Evolutionary conservation across 139 green algal genomes (phyloP), one percentile per base, ranked within the genome.

Genomic region (Tetradesmus lagerheimii): DNA sequence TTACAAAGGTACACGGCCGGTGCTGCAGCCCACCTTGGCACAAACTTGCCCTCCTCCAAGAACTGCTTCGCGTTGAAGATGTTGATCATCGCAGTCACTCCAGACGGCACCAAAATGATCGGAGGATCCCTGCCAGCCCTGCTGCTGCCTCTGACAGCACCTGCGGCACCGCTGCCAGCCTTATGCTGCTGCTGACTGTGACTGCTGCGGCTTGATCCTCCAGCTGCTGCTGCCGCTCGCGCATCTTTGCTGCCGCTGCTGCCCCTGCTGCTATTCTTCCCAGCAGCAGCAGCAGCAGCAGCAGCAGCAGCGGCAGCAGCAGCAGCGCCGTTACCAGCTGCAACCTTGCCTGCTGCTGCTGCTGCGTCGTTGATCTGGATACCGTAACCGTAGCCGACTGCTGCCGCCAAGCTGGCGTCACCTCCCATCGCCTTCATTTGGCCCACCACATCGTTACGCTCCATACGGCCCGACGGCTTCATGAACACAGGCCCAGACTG

Each of bases 31-130:
- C 77, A 83, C 77, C 34, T 83, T 29, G 29, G 35, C 37, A 83
- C 37, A 45, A 62, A 62, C 77, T 43, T 62, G 1, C 92, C 90
- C 78, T 94, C 88, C 85, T 94, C 91, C 47, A 95, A 76, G 31
- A 95, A 93, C 85, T 86, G 27, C 67, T 39, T 37, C 1, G 92
- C 93, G 74, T 95, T 95, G 88, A 83, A 94, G 90, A 95, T 93
- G 85, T 94, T 95, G 77, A 95, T 85, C 81, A 94, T 90, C 20
- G 93, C 91, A 11, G 91, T 93, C 57, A 94, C 57, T 87, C 92
- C 93, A 39, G 91, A 91, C 1, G 93, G 93, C 71, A 95, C 92
- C 31, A 95, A 85, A 31, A 95, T 94, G 86, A 95, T 94, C 2
- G 93, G 92, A 29, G 92, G 75, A 16, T 77, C 88, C 14, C 75